Evolutionary conservation across 108 stramenopile genomes (phyloP), one percentile per base, ranked within the genome.

Genomic region (Phaeodactylum tricornutum): DNA sequence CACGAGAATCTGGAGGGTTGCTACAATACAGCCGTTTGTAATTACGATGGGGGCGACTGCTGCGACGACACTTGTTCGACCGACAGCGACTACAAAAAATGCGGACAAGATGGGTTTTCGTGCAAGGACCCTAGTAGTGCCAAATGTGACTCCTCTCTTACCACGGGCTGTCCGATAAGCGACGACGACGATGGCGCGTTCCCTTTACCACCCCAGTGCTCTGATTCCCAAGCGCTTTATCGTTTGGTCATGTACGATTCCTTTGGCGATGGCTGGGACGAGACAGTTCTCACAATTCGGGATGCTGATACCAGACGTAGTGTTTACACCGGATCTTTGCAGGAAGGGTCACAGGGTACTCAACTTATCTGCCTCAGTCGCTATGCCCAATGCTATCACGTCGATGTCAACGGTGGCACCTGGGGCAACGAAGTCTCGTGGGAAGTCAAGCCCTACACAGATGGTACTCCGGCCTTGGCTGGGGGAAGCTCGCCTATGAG

Each of bases 401-500:
- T 83, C n/a, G 40, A 59, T 17, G 68, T 84, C 14, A 24, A 57
- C 23, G 81, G 79, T 39, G 92, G 92, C 6, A 56, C 67, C 3
- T 93, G 92, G 92, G 85, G 92, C 15, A 84, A 89, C 43, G 92
- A 93, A 68, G 75, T 87, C 0, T 77, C 75, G 5, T 93, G 92
- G 92, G 87, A 93, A 55, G 32, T 90, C 21, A 64, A 71, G 21
- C 72, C 80, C 11, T 31, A 73, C 28, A 33, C 50, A 12, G 71
- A 69, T 20, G 87, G 87, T 19, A 50, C 71, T 14, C 43, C 69
- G 16, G 40, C 41, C 17, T 30, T 55, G 14, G 83, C 83, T 1
- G 73, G 54, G 6, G 85, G 82, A 14, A 87, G 87, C 7, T 65
- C 83, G 9, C 92, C 92, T 0, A 56, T 71, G 32, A 44, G 58